These are phyloP conservation scores for Pterocarpus macrocarpus DNA, from an alignment of 306 rosid species.

Conservation along the genomic window DNA sequence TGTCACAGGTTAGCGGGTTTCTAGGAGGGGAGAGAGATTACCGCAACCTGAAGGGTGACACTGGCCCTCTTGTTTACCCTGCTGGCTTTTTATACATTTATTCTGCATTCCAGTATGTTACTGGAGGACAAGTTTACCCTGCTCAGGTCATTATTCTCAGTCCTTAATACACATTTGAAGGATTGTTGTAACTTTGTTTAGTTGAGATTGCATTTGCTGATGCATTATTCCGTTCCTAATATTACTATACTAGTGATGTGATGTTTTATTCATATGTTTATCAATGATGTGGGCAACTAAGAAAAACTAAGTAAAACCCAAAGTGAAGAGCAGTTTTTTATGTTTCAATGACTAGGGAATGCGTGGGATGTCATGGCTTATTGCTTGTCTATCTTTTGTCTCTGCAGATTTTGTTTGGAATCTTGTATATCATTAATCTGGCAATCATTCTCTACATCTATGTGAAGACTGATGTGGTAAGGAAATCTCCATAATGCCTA, in stretches of 20 bases:
- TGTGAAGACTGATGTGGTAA: constrained; percentile 82
- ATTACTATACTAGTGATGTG: background rate
- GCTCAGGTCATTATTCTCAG: constrained; percentile 68
- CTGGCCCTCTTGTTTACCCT: constrained; percentile 95
- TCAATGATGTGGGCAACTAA: no score
- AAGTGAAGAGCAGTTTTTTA: background rate
- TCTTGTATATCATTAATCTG: constrained; percentile 78
- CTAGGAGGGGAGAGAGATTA: constrained; percentile 88
- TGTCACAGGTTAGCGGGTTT: constrained; percentile 93
- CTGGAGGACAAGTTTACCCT: constrained; percentile 77
- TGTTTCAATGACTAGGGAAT: background rate
- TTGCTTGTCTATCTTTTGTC: constrained; percentile 26
- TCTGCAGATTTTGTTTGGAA: constrained; percentile 83
- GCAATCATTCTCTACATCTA: constrained; percentile 73
- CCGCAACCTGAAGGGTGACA: constrained; percentile 85
- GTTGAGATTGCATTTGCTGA: background rate
- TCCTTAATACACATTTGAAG: background rate
- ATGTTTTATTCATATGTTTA: background rate
- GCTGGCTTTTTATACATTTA: constrained; percentile 89
- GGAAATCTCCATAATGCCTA: constrained; percentile 12
- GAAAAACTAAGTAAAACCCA: no score
- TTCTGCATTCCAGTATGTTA: constrained; percentile 70
- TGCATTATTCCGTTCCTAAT: background rate
- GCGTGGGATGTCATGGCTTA: background rate
- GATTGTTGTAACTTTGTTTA: background rate